Conservation (phyloP, 331 rosid species). For the Acacia pycnantha region DNA sequence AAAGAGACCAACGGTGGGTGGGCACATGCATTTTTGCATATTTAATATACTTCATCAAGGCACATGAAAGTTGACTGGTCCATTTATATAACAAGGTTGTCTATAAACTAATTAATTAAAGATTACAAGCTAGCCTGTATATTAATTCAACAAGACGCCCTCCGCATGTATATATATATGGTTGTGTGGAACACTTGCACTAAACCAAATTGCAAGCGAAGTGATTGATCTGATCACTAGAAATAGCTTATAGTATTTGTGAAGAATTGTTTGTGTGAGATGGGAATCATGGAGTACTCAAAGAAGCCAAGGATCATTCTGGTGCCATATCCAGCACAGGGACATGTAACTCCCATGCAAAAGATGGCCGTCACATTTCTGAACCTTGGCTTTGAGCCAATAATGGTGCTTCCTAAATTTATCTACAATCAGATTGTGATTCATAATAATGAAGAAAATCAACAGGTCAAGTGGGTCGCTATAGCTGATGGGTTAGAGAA, state of each 20-base stretch:
- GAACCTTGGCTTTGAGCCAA: constrained; percentile 42
- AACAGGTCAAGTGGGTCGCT: constrained; percentile 32
- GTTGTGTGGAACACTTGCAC: background rate
- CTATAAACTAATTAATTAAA: background rate
- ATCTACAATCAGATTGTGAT: constrained; percentile 42
- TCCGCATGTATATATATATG: background rate
- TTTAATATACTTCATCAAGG: background rate
- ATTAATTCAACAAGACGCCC: background rate
- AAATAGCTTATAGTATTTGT: background rate
- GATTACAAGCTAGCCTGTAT: background rate
- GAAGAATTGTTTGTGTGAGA: background rate
- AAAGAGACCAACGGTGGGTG: background rate
- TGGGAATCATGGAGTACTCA: constrained; percentile 28
- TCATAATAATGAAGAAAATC: background rate
- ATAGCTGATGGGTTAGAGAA: constrained; percentile 45
- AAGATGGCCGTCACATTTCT: constrained; percentile 52
- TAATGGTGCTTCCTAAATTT: constrained; percentile 49
- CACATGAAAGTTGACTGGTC: constrained; percentile 3
- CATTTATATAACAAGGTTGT: background rate
- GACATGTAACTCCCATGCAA: constrained; percentile 83
- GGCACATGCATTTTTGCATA: background rate
- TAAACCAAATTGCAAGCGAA: background rate
- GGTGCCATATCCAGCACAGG: constrained; percentile 89
- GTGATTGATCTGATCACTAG: background rate
- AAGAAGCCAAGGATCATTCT: constrained; percentile 42